Evolutionary conservation across 1,284 basidiomycete species (phyloP).

Genomic region (Fomitiporia mediterranea): DNA sequence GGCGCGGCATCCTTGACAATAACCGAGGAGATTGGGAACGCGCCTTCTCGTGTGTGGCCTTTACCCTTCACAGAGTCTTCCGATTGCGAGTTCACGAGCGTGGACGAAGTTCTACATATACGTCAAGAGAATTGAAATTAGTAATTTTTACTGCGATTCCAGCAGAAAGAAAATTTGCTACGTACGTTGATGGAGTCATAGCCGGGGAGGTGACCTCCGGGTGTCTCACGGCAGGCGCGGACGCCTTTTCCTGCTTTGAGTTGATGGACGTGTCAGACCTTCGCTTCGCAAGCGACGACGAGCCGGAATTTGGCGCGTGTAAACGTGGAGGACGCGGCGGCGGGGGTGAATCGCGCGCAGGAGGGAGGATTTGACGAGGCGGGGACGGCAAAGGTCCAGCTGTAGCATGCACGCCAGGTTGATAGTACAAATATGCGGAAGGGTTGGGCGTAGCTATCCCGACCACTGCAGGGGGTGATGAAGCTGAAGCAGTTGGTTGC

Average conservation of each 20-base stretch:
- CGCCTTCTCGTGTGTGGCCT: constrained; percentile 58
- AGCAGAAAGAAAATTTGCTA: not conserved
- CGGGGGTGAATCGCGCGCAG: constrained; percentile 30
- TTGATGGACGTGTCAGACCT: constrained; percentile 9
- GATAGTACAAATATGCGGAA: constrained; percentile 51
- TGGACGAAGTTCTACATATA: constrained; percentile 9
- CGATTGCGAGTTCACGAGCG: constrained; percentile 15
- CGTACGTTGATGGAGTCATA: constrained; percentile 15
- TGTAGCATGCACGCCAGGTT: constrained; percentile 63
- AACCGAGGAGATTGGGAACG: constrained; percentile 51
- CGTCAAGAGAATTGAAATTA: not conserved
- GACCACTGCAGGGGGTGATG: constrained; percentile 16
- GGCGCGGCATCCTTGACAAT: constrained; percentile 29
- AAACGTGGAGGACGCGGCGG: constrained; percentile 20
- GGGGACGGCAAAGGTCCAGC: constrained; percentile 69
- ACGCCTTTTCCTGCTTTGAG: not conserved
- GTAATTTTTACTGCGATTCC: not conserved
- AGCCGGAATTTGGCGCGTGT: constrained; percentile 14
- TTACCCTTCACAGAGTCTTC: constrained; percentile 28
- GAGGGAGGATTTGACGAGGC: constrained; percentile 41
- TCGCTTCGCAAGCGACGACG: constrained; percentile 13
- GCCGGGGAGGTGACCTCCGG: not conserved
- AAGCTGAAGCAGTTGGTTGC: constrained; percentile 17
- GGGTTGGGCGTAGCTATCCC: constrained; percentile 19
- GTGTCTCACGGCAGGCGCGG: not conserved